These are phyloP conservation scores for Wallacemonas sp. DNA, from an alignment of 208 protist genomes.

Conservation along the genomic window DNA sequence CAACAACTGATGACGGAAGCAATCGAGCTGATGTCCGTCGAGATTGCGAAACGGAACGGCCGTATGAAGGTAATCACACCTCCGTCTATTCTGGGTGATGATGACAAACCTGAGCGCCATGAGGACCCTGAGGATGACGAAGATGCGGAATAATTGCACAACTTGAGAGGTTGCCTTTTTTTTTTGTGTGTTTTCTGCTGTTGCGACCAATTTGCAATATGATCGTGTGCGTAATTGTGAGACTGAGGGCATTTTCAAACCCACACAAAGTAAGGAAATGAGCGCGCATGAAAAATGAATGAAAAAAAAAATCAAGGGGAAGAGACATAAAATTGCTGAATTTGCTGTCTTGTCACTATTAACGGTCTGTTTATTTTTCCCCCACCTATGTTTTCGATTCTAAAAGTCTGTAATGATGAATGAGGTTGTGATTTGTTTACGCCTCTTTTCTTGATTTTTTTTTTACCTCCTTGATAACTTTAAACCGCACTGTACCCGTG, in stretches of 20 bases:
- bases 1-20: conserved; percentile 85
- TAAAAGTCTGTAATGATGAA: neutral
- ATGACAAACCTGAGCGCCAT: conserved; percentile 40
- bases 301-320: too few relatives aligned
- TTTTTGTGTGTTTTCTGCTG: conserved; percentile 5
- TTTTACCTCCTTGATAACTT: neutral
- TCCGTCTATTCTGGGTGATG: conserved; percentile 47
- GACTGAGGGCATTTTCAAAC: too few relatives aligned
- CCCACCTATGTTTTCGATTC: neutral
- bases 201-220: too few relatives aligned
- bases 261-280: too few relatives aligned
- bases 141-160: conserved; percentile 56
- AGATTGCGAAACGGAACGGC: conserved; percentile 88
- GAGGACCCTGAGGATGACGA: conserved; percentile 82
- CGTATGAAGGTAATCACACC: conserved; percentile 81
- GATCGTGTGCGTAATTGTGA: too few relatives aligned
- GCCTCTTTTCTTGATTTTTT: neutral
- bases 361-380: neutral
- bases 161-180: neutral
- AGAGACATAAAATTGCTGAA: too few relatives aligned
- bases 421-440: neutral
- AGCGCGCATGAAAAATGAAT: too few relatives aligned
- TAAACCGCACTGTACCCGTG: too few relatives aligned
- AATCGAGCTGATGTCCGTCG: conserved; percentile 89
- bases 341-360: neutral